Base-by-base conservation (phyloP, 495 filamentous ascomycete species). In the Apodospora peruviana region DNA sequence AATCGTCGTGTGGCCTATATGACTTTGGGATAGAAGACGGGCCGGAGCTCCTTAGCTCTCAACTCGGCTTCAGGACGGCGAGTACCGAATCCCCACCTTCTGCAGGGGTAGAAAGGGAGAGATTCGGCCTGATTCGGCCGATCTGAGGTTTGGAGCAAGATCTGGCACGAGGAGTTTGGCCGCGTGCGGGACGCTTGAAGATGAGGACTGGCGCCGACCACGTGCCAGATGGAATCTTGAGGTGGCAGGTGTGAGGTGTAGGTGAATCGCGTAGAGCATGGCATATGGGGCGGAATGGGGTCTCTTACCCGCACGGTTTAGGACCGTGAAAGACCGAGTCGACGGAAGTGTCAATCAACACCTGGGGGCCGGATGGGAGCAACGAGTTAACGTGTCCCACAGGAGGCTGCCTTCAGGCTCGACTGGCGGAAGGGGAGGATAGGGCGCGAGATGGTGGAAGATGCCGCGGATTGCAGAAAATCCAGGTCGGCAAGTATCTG, bases 301-400 rank as follows among this genome's bases (percentile, higher is more conserved):
- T 78, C 73, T 76, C 82, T 84, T 85, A 85, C 81, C 74, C 78
- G 77, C 75, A 82, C 72, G 73, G 73, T 78, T 72, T 67, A 62
- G 72, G 72, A 65, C 64, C 68, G 66, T 60, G 42, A 60, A 66
- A 54, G 60, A 71, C 71, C 66, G 67, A 74, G 22, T 24, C 5
- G 16, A n/a, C 55, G 66, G 67, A 80, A 52, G 38, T 55, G 57
- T 58, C 57, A 69, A 71, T 70, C 71, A 70, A 67, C 67, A 61
- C 71, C 69, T 67, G 67, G 61, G 53, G 55, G 55, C 60, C 56
- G 70, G 66, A 78, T 77, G 76, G 76, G 74, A 82, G 81, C 75
- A 67, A 81, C 81, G 81, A 84, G 78, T 73, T 71, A 84, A 84
- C 80, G 80, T 78, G 78, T 84, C 82, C 81, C 77, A 81, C 78